A percentile compares a stretch with the other conserved stretches of the same genome.
Evolutionary conservation across 306 rosid species (phyloP).

Genomic region (Dryas alaskensis): DNA sequence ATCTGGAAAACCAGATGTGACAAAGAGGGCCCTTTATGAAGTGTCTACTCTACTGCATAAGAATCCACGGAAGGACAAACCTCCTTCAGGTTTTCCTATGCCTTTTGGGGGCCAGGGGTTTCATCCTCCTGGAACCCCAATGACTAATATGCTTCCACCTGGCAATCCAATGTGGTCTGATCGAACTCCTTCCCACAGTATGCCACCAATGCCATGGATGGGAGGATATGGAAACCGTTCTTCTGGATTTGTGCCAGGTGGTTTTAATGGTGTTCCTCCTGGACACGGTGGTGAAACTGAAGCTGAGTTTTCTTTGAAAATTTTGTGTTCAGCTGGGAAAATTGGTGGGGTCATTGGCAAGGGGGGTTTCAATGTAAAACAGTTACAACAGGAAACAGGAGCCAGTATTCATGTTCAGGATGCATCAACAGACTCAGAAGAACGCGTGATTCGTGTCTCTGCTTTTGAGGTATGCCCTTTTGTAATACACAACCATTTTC

Average conservation of each 20-base stretch:
- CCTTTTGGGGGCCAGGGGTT: slow-evolving; percentile 29
- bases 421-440: slow-evolving; percentile 30
- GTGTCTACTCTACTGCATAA: slow-evolving; percentile 35
- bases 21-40: slow-evolving; percentile 38
- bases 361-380: slow-evolving; percentile 38
- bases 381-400: slow-evolving; percentile 37
- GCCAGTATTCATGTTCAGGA: slow-evolving; percentile 36
- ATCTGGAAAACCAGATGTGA: slow-evolving; percentile 33
- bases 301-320: slow-evolving; percentile 35
- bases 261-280: slow-evolving; percentile 23
- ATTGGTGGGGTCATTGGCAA: slow-evolving; percentile 47
- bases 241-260: slow-evolving; percentile 15
- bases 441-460: slow-evolving; percentile 35
- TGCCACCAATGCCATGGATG: slow-evolving; percentile 22
- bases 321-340: slow-evolving; percentile 37
- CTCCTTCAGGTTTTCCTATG: slow-evolving; percentile 17
- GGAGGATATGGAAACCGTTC: slow-evolving; percentile 20
- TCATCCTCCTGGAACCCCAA: slow-evolving; percentile 24
- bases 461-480: slow-evolving; percentile 33
- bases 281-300: slow-evolving; percentile 25
- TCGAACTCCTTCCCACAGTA: slow-evolving; percentile 14
- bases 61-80: slow-evolving; percentile 39
- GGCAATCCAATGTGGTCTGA: slow-evolving; percentile 31
- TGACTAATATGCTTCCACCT: slow-evolving; percentile 19
- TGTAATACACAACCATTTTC: background rate